Evolutionary conservation across 2,329 filamentous ascomycete genomes (phyloP).

Genomic region (Xylaria sp.): DNA sequence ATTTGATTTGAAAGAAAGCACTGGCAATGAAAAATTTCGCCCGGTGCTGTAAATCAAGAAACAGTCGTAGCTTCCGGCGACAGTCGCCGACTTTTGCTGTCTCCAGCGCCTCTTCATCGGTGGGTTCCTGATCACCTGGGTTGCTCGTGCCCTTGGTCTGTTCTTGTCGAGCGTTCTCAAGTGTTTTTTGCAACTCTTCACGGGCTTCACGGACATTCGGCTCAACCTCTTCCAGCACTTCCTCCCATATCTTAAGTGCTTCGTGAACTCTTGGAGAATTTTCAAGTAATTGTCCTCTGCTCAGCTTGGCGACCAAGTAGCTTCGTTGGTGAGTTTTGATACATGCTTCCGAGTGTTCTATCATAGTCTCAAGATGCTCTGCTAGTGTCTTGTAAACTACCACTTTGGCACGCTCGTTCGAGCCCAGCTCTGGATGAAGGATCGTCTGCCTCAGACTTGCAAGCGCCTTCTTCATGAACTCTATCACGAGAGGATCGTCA

Average conservation of each 20-base stretch:
- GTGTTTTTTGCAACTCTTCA: slow-evolving; percentile 65
- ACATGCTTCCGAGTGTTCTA: slow-evolving; percentile 79
- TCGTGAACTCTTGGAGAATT: slow-evolving; percentile 74
- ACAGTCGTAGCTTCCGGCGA: slow-evolving; percentile 73
- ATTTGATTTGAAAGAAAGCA: slow-evolving; percentile 84
- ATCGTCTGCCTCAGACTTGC: slow-evolving; percentile 82
- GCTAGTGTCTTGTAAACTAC: slow-evolving; percentile 75
- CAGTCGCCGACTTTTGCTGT: slow-evolving; percentile 63
- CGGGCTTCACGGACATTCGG: slow-evolving; percentile 71
- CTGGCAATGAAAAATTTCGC: slow-evolving; percentile 88
- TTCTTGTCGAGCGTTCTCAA: slow-evolving; percentile 51
- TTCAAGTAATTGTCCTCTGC: slow-evolving; percentile 80
- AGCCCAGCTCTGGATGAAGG: slow-evolving; percentile 84
- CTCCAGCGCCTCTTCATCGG: slow-evolving; percentile 33
- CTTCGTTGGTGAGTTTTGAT: slow-evolving; percentile 76
- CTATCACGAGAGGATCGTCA: slow-evolving; percentile 64
- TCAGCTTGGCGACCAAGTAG: slow-evolving; percentile 70
- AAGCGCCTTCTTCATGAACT: slow-evolving; percentile 83
- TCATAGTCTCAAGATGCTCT: slow-evolving; percentile 90
- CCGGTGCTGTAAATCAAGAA: slow-evolving; percentile 83
- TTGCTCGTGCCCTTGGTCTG: slow-evolving; percentile 38
- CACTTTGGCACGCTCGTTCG: slow-evolving; percentile 67
- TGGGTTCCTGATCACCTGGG: slow-evolving; percentile 39
- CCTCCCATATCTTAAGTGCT: slow-evolving; percentile 76
- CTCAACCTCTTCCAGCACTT: slow-evolving; percentile 60